phyloP scores from a whole-genome alignment of 176 grass and related monocot species.

The Puya raimondii region DNA sequence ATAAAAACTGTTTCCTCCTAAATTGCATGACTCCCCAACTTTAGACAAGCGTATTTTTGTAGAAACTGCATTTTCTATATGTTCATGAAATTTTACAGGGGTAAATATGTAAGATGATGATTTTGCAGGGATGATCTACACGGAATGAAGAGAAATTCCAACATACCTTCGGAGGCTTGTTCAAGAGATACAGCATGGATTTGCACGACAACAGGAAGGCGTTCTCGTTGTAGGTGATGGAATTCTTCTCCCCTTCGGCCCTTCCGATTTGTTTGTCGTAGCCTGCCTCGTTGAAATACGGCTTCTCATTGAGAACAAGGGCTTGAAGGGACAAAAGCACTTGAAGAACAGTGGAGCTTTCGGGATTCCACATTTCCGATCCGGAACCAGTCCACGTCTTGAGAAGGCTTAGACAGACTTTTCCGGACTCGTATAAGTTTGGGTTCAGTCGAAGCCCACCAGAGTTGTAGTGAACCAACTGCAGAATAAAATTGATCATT shows the following conservation, averaged over 20 bases:
- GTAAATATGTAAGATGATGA: not conserved
- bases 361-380: constrained; percentile 80
- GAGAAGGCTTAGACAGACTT: constrained; percentile 96
- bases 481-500: constrained; percentile 8
- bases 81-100: not conserved
- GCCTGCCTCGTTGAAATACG: constrained; percentile 94
- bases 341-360: constrained; percentile 80
- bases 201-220: constrained; percentile 85
- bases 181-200: constrained; percentile 76
- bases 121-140: constrained; percentile 10
- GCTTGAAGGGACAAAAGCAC: constrained; percentile 86
- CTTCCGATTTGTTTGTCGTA: constrained; percentile 92
- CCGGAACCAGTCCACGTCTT: constrained; percentile 87
- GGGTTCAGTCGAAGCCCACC: constrained; percentile 85
- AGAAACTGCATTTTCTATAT: not conserved
- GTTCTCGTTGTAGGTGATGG: constrained; percentile 94
- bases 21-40: no score
- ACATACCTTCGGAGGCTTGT: constrained; percentile 78
- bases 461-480: constrained; percentile 88
- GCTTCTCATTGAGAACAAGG: constrained; percentile 95
- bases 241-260: constrained; percentile 90
- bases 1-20: no score
- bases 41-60: not conserved
- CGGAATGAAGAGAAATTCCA: not conserved
- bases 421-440: constrained; percentile 86